A percentile compares a stretch with the other conserved stretches of the same genome.
phyloP scores from a whole-genome alignment of 2,329 filamentous ascomycete genomes.

The Mycosphaerella sp. region DNA sequence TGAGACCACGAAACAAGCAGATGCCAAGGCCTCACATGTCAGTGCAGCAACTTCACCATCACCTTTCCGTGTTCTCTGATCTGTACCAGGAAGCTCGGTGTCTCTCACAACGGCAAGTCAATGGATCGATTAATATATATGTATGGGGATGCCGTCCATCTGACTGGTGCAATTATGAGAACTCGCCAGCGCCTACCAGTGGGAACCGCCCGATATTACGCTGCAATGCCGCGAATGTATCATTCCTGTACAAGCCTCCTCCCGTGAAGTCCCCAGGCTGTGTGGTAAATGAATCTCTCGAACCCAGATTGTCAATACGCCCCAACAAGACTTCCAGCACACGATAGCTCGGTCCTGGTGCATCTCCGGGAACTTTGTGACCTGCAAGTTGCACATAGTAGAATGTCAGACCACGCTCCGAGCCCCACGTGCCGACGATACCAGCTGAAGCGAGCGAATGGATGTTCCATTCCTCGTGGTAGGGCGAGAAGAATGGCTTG shows the following conservation, averaged over 20 bases:
- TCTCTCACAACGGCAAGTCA: too few species aligned
- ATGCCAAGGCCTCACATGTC: background rate
- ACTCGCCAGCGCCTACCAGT: too few species aligned
- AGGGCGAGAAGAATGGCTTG: conserved; percentile 26
- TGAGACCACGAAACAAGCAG: background rate
- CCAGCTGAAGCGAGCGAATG: conserved; percentile 8
- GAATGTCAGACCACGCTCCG: conserved; percentile 29
- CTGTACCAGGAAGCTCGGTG: too few species aligned
- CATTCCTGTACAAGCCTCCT: background rate
- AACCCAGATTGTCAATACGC: conserved; percentile 25
- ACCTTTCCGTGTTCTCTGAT: too few species aligned
- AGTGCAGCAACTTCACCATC: background rate
- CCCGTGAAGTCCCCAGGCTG: too few species aligned
- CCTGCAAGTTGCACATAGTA: conserved; percentile 26
- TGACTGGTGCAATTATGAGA: too few species aligned
- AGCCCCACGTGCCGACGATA: conserved; percentile 14
- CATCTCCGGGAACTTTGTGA: conserved; percentile 34
- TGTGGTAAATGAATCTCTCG: conserved; percentile 5
- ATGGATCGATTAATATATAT: too few species aligned
- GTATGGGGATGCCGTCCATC: too few species aligned
- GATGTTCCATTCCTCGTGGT: conserved; percentile 1
- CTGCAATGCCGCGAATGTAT: background rate
- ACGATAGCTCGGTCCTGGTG: conserved; percentile 40
- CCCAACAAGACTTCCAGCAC: conserved; percentile 42
- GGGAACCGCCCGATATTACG: too few species aligned